Conservation (phyloP, 495 filamentous ascomycete genomes). For the Penicillium argentinense region DNA sequence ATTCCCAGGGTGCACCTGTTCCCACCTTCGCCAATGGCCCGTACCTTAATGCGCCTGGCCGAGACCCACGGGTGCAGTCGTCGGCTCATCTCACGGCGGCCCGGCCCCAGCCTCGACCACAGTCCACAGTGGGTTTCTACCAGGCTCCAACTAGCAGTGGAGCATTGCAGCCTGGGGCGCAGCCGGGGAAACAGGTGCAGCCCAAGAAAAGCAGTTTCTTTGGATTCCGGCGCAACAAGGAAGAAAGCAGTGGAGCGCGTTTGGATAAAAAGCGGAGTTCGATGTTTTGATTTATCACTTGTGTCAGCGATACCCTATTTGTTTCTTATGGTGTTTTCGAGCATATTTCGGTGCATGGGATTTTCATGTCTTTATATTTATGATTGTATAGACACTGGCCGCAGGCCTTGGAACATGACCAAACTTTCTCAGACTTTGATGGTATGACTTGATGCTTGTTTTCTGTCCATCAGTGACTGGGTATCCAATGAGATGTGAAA, state of each 20-base stretch:
- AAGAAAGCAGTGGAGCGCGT: slow-evolving; percentile 33
- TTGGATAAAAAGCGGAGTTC: slow-evolving; percentile 54
- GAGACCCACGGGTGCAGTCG: slow-evolving; percentile 23
- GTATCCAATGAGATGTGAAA: too few relatives aligned
- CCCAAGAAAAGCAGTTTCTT: slow-evolving; percentile 54
- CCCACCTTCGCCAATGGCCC: slow-evolving; percentile 16
- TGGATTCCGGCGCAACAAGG: slow-evolving; percentile 35
- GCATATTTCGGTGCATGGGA: not conserved
- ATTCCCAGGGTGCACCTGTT: slow-evolving; percentile 5
- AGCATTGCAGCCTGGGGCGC: slow-evolving; percentile 11
- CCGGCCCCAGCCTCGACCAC: slow-evolving; percentile 18
- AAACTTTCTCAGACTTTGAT: too few relatives aligned
- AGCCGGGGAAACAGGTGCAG: slow-evolving; percentile 19
- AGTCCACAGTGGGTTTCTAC: slow-evolving; percentile 20
- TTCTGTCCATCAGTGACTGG: too few relatives aligned
- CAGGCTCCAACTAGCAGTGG: slow-evolving; percentile 18
- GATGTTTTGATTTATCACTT: slow-evolving; percentile 43
- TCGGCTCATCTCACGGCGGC: slow-evolving; percentile 17
- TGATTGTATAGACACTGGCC: not conserved
- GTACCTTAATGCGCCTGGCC: slow-evolving; percentile 11
- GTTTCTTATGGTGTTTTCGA: not conserved
- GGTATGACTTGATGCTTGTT: too few relatives aligned
- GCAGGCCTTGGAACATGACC: not conserved
- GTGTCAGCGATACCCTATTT: slow-evolving; percentile 17
- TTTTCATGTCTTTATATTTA: not conserved